Conservation (phyloP, 2,329 filamentous ascomycete genomes). For the Penicillium brasilianum region DNA sequence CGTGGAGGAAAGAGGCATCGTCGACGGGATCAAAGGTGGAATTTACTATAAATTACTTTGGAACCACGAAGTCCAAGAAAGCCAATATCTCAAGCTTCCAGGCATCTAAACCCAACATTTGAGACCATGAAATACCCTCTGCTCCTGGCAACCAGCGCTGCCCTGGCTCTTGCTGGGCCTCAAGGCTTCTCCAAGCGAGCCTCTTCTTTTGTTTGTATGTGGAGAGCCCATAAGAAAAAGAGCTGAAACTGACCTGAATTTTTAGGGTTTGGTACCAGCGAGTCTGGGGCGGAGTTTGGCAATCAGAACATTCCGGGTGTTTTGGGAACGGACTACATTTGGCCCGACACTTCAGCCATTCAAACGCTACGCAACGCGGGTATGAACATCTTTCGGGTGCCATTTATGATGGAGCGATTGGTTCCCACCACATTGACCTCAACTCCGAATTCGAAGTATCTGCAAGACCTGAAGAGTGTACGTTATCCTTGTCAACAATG, state of each 20-base stretch:
- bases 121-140: conserved; percentile 17
- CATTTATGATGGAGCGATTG: conserved; percentile 34
- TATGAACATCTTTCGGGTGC: conserved; percentile 34
- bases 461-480: conserved; percentile 5
- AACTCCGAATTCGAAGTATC: conserved; percentile 18
- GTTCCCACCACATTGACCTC: conserved; percentile 25
- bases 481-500: not conserved
- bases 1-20: conserved; percentile 9
- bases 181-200: conserved; percentile 17
- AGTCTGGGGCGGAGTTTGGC: conserved; percentile 25
- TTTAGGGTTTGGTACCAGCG: conserved; percentile 22
- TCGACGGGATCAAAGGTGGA: not conserved
- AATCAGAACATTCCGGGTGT: conserved; percentile 17
- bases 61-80: not conserved
- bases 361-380: conserved; percentile 25
- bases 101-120: not conserved
- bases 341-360: conserved; percentile 28
- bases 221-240: not conserved
- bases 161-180: conserved; percentile 16
- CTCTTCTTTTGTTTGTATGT: conserved; percentile 21
- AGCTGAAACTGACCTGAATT: conserved; percentile 1
- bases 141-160: conserved; percentile 14
- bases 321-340: conserved; percentile 28
- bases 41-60: conserved; percentile 1
- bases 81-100: not conserved